Conservation (phyloP, 2,329 filamentous ascomycete genomes). For the Claviceps purpurea region DNA sequence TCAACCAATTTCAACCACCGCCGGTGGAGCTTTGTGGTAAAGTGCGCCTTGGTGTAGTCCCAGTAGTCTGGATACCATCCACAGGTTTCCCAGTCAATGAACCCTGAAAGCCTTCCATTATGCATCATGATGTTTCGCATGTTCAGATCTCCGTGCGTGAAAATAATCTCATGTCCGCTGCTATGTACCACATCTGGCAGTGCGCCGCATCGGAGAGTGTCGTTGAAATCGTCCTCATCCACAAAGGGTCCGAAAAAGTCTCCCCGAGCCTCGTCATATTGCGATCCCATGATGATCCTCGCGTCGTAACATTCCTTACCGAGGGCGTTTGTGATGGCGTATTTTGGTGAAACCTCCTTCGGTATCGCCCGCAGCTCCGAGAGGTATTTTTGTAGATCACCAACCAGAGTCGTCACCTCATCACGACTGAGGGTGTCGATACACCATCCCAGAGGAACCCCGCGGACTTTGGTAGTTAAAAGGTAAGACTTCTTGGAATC, state of each 20-base stretch:
- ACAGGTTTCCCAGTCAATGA: constrained; percentile 15
- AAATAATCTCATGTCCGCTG: constrained; percentile 14
- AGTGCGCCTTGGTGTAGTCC: constrained; percentile 11
- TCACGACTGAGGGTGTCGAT: too few species aligned
- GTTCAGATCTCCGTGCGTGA: constrained; percentile 28
- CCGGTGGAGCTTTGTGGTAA: constrained; percentile 7
- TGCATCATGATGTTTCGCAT: constrained; percentile 16
- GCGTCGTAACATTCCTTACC: constrained; percentile 2
- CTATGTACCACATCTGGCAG: constrained; percentile 2
- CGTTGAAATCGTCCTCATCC: constrained; percentile 8
- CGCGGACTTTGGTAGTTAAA: too few species aligned
- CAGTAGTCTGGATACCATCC: constrained; percentile 14
- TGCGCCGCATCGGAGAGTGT: background rate
- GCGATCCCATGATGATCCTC: too few species aligned
- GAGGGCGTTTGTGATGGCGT: background rate
- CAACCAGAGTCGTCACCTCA: too few species aligned
- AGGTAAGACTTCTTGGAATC: too few species aligned
- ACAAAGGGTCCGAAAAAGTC: constrained; percentile 7
- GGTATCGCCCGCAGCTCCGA: too few species aligned
- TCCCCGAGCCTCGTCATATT: background rate
- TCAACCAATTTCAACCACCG: constrained; percentile 5
- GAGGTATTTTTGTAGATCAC: too few species aligned
- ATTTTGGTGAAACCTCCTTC: background rate
- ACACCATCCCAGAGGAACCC: too few species aligned
- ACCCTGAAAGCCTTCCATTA: constrained; percentile 14